Conservation (phyloP, 768 basidiomycete genomes). For the Galerina sulciceps region DNA sequence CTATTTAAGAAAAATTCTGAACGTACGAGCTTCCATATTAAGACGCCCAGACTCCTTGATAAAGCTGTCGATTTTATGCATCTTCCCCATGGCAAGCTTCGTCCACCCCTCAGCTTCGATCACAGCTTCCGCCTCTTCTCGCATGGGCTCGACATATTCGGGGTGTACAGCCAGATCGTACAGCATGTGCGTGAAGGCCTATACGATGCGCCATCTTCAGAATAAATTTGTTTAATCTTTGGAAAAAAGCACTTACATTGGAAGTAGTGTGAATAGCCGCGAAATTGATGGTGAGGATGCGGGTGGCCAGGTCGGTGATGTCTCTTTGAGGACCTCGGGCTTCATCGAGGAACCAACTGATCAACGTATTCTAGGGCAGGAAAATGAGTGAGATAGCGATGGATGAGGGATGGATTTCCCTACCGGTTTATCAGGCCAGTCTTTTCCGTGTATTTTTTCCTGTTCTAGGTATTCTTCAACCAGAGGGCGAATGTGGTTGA, state of each 20-base stretch:
- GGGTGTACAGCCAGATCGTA: constrained; percentile 39
- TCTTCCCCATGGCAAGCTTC: constrained; percentile 35
- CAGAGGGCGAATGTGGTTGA: not conserved
- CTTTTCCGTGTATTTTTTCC: not conserved
- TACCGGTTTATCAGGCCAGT: not conserved
- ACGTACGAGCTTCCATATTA: not conserved
- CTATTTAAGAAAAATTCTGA: not conserved
- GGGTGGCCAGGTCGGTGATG: constrained; percentile 17
- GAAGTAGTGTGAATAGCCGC: constrained; percentile 29
- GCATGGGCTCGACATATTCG: constrained; percentile 35
- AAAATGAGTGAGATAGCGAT: too few species aligned
- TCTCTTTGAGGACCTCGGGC: constrained; percentile 22
- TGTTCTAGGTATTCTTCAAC: not conserved
- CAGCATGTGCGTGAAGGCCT: constrained; percentile 39
- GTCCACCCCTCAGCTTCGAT: constrained; percentile 40
- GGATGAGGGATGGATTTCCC: too few species aligned
- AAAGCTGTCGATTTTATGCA: constrained; percentile 49
- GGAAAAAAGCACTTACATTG: constrained; percentile 18
- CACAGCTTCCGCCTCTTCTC: constrained; percentile 45
- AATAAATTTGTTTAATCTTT: not conserved
- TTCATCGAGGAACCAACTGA: constrained; percentile 29
- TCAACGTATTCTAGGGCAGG: constrained; percentile 18
- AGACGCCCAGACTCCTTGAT: constrained; percentile 36
- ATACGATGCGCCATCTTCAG: not conserved
- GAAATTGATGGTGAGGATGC: constrained; percentile 27